Percentiles rank a stretch among this genome's conserved stretches.
Conservation (phyloP, 345 rosid species). For the Garcia nutans region DNA sequence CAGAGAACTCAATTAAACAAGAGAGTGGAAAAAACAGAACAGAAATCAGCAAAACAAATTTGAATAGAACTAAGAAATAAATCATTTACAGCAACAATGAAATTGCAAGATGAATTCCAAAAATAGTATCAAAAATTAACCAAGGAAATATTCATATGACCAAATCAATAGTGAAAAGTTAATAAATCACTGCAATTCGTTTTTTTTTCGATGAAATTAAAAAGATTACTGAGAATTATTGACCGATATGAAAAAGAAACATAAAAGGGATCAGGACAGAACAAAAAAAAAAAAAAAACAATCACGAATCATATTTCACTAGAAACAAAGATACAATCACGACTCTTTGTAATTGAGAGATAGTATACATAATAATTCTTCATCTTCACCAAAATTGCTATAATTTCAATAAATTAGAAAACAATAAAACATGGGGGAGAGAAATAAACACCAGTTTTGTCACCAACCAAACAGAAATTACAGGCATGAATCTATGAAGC, state of each 20-base stretch:
- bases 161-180: constrained; percentile 4
- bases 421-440: background rate
- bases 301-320: background rate
- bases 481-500: constrained; percentile 8
- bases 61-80: background rate
- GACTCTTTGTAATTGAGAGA: background rate
- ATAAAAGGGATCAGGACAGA: background rate
- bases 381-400: background rate
- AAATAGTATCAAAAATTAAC: background rate
- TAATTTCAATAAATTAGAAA: background rate
- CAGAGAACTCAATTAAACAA: background rate
- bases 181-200: background rate
- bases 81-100: background rate
- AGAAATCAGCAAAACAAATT: background rate
- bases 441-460: constrained; percentile 13
- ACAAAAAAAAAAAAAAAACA: background rate
- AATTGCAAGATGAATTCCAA: background rate
- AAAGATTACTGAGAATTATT: background rate
- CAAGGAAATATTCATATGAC: background rate
- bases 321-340: background rate
- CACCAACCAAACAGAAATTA: constrained; percentile 16
- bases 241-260: background rate
- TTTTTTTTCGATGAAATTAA: background rate
- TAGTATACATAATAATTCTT: background rate
- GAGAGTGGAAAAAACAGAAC: background rate